A percentile compares a stretch with the other conserved stretches of the same genome.
Evolutionary conservation across 1,284 basidiomycete genomes (phyloP).

Genomic region (Ceratobasidium papillatum): DNA sequence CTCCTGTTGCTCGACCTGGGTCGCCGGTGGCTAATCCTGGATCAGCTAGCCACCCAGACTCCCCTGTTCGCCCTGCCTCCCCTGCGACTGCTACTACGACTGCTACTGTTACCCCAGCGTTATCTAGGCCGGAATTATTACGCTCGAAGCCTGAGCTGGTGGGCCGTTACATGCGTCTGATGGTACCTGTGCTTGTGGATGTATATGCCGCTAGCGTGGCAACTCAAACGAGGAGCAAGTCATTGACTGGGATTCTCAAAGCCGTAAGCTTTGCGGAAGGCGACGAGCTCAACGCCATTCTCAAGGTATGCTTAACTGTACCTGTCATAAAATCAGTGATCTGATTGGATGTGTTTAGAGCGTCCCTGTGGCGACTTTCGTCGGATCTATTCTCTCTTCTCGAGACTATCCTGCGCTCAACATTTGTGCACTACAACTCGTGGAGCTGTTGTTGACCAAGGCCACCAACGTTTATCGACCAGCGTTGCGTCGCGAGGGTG

Average conservation of each 20-base stretch:
- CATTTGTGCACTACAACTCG: slow-evolving; percentile 87
- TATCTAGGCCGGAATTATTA: slow-evolving; percentile 60
- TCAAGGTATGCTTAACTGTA: slow-evolving; percentile 65
- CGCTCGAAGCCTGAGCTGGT: slow-evolving; percentile 79
- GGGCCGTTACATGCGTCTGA: slow-evolving; percentile 81
- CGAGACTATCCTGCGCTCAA: slow-evolving; percentile 87
- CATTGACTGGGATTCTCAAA: slow-evolving; percentile 84
- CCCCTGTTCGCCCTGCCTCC: slow-evolving; percentile 33
- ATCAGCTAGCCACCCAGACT: slow-evolving; percentile 38
- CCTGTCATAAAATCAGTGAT: neutral
- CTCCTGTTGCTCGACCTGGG: slow-evolving; percentile 65
- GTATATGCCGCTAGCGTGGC: slow-evolving; percentile 95
- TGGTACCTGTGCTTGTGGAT: slow-evolving; percentile 91
- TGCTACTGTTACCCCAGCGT: neutral
- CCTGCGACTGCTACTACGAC: too few relatives aligned
- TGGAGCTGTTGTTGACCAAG: slow-evolving; percentile 86
- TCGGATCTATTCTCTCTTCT: slow-evolving; percentile 90
- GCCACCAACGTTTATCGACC: slow-evolving; percentile 84
- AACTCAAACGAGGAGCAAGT: slow-evolving; percentile 84
- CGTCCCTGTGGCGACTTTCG: slow-evolving; percentile 90
- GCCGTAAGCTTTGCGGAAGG: slow-evolving; percentile 87
- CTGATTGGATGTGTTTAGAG: slow-evolving; percentile 60
- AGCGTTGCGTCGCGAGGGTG: slow-evolving; percentile 90
- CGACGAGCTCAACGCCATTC: slow-evolving; percentile 75
- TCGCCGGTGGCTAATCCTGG: slow-evolving; percentile 65